Evolutionary conservation across 2,329 filamentous ascomycete genomes (phyloP).

Genomic region (Aspergillus hiratsukae): DNA sequence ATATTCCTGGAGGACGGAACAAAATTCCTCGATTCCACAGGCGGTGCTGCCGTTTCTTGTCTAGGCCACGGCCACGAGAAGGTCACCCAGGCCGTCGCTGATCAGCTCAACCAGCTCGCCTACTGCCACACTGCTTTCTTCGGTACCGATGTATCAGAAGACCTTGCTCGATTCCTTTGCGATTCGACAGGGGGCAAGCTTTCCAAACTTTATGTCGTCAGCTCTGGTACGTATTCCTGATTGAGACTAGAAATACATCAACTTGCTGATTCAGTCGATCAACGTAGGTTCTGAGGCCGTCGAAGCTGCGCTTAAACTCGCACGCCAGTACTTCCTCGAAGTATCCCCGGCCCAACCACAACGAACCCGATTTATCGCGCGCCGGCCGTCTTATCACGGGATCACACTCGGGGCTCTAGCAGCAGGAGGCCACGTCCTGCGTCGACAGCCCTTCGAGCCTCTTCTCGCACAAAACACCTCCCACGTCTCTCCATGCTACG

Average conservation of each 20-base stretch:
- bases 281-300: constrained; percentile 60
- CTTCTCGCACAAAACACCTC: constrained; percentile 55
- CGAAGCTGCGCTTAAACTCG: constrained; percentile 64
- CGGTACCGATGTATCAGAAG: constrained; percentile 50
- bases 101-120: constrained; percentile 55
- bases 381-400: constrained; percentile 65
- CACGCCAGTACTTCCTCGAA: constrained; percentile 63
- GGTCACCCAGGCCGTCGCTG: constrained; percentile 55
- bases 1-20: constrained; percentile 53
- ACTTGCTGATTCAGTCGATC: not conserved
- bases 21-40: constrained; percentile 65
- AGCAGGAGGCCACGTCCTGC: constrained; percentile 57
- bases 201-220: constrained; percentile 53
- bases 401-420: constrained; percentile 64
- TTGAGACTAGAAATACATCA: too few relatives aligned
- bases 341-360: constrained; percentile 48
- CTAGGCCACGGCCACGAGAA: constrained; percentile 63
- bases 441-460: constrained; percentile 59
- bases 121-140: constrained; percentile 61
- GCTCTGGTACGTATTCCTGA: constrained; percentile 46
- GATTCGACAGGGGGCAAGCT: constrained; percentile 51
- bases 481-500: constrained; percentile 62
- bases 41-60: constrained; percentile 68
- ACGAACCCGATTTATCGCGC: constrained; percentile 59
- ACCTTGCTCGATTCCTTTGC: constrained; percentile 48